A percentile compares a stretch with the other conserved stretches of the same genome.
Conservation (phyloP, 495 filamentous ascomycete genomes). For the Evansstolkia leycettana region DNA sequence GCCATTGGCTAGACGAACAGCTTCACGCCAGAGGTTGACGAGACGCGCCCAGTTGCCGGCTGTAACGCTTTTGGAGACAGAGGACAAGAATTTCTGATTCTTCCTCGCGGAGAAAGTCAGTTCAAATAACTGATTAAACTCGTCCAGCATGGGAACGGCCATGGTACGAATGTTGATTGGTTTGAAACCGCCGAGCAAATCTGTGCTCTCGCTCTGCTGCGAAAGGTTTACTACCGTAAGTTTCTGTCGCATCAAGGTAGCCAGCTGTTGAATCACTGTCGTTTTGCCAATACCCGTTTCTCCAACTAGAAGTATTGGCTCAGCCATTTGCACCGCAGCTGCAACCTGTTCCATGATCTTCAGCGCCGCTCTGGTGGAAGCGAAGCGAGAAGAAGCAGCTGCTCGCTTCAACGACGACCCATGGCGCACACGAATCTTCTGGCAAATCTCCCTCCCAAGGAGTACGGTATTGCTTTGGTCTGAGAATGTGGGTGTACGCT, state of each 20-base stretch:
- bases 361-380: conserved; percentile 31
- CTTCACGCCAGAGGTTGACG: conserved; percentile 78
- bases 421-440: conserved; percentile 29
- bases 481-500: conserved; percentile 52
- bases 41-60: conserved; percentile 75
- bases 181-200: conserved; percentile 91
- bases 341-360: conserved; percentile 69
- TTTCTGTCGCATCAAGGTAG: conserved; percentile 65
- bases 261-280: conserved; percentile 84
- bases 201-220: conserved; percentile 90
- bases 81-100: conserved; percentile 75
- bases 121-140: conserved; percentile 81
- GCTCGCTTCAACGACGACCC: conserved; percentile 20
- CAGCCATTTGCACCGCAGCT: conserved; percentile 65
- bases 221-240: conserved; percentile 88
- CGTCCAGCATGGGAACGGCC: conserved; percentile 80
- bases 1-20: conserved; percentile 68
- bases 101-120: conserved; percentile 73
- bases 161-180: conserved; percentile 82
- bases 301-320: conserved; percentile 86
- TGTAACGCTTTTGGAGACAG: conserved; percentile 63
- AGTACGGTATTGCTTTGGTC: conserved; percentile 44
- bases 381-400: conserved; percentile 29
- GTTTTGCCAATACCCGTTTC: conserved; percentile 99
- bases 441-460: conserved; percentile 52